Percentiles rank a stretch among this genome's conserved stretches.
Evolutionary conservation across 495 filamentous ascomycete species (phyloP).

Genomic region (Neurospora sp.): DNA sequence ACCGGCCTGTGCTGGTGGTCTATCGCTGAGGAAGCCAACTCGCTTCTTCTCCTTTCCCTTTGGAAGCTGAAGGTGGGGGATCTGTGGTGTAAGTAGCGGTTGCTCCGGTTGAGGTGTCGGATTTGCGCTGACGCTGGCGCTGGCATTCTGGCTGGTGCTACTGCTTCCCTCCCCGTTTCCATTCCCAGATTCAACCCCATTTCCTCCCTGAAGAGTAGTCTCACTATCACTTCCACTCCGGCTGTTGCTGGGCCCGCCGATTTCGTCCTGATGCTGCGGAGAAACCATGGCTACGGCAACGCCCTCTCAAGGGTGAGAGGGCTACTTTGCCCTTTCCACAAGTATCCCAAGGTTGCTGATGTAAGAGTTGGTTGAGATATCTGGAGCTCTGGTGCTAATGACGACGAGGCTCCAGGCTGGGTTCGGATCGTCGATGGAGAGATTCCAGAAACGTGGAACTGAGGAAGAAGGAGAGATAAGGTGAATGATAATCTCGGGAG

Average conservation of each 20-base stretch:
- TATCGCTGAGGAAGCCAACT: slow-evolving; percentile 19
- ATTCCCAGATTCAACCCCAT: neutral
- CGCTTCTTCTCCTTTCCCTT: slow-evolving; percentile 24
- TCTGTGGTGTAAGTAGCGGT: neutral
- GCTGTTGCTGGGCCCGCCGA: neutral
- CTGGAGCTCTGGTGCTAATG: neutral
- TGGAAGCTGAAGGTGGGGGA: neutral
- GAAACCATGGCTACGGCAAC: neutral
- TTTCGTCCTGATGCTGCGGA: neutral
- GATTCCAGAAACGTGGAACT: neutral
- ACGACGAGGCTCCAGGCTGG: neutral
- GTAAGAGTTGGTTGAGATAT: neutral
- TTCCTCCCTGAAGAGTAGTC: neutral
- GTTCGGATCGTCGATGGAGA: neutral
- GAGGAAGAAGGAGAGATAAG: neutral
- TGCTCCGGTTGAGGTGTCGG: neutral
- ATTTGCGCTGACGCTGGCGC: neutral
- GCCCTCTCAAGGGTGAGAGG: neutral
- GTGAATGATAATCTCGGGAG: neutral
- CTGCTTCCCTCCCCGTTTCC: neutral
- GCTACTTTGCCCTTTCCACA: neutral
- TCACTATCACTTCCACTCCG: neutral
- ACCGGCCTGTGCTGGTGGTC: neutral
- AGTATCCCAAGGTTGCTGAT: neutral
- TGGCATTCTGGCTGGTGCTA: neutral